A percentile compares a stretch with the other conserved stretches of the same genome.
These are phyloP conservation scores for Sisymbrium altissimum DNA, from an alignment of 345 rosid genomes.

Conservation along the genomic window DNA sequence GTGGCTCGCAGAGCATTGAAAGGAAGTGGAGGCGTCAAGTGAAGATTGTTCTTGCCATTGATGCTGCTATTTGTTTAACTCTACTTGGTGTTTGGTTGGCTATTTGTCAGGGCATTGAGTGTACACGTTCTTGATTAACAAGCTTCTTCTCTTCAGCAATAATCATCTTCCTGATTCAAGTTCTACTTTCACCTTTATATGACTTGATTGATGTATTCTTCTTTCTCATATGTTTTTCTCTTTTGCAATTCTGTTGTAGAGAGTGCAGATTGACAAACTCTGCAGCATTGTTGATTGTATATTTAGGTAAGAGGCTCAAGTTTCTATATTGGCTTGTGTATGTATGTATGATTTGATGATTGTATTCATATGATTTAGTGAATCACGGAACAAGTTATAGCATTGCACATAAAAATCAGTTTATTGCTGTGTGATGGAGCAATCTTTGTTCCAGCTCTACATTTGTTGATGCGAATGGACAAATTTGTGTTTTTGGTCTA, in stretches of 20 bases:
- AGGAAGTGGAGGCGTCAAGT: constrained; percentile 84
- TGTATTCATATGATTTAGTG: neutral
- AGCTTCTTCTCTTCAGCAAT: neutral
- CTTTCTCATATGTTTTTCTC: neutral
- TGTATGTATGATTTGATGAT: constrained; percentile 5
- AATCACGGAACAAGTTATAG: neutral
- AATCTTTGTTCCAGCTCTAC: neutral
- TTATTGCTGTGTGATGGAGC: neutral
- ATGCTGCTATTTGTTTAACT: constrained; percentile 64
- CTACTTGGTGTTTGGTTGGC: constrained; percentile 64
- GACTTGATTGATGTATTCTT: neutral
- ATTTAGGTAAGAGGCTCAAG: neutral
- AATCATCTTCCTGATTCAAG: neutral
- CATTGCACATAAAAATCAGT: neutral
- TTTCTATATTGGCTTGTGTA: neutral
- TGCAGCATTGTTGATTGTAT: constrained; percentile 17
- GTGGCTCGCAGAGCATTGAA: constrained; percentile 44
- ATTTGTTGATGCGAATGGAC: neutral
- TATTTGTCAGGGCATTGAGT: constrained; percentile 54
- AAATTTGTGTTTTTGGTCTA: neutral
- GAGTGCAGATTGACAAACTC: neutral
- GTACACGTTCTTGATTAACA: constrained; percentile 37
- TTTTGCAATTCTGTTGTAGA: constrained; percentile 1
- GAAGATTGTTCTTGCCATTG: constrained; percentile 67
- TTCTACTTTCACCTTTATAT: neutral